Conservation (phyloP, 2,329 filamentous ascomycete species). For the Aurifilum marmelostoma region DNA sequence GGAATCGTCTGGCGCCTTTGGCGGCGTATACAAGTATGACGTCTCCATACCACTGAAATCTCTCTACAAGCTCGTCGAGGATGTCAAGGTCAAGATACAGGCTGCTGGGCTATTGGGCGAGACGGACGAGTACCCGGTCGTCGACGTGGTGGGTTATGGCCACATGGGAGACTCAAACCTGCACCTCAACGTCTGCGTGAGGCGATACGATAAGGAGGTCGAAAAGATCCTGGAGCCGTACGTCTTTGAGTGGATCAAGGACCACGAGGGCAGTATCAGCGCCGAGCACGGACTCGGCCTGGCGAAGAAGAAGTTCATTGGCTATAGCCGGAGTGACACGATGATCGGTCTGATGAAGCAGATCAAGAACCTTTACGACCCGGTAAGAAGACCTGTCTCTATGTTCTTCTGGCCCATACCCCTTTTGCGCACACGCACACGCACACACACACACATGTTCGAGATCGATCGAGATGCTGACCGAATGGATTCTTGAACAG, state of each 20-base stretch:
- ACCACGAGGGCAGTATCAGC: constrained; percentile 89
- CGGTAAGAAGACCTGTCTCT: constrained; percentile 61
- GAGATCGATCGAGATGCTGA: constrained; percentile 8
- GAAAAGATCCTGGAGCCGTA: constrained; percentile 90
- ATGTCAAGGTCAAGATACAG: constrained; percentile 73
- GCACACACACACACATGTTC: background rate
- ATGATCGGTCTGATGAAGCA: constrained; percentile 93
- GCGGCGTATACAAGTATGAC: constrained; percentile 98
- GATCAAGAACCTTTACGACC: constrained; percentile 92
- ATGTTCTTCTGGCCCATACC: constrained; percentile 19
- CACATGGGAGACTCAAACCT: constrained; percentile 98
- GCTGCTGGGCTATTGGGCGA: constrained; percentile 78
- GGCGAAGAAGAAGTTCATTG: constrained; percentile 94
- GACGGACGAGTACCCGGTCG: constrained; percentile 74
- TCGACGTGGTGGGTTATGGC: constrained; percentile 92
- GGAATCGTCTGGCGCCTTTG: constrained; percentile 85
- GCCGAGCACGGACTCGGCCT: constrained; percentile 94
- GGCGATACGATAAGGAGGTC: constrained; percentile 83
- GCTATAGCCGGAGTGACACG: constrained; percentile 86
- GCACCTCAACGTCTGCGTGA: constrained; percentile 85
- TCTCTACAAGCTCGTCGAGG: constrained; percentile 87
- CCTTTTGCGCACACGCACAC: too few species aligned
- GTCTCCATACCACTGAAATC: constrained; percentile 88
- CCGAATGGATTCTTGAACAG: constrained; percentile 48
- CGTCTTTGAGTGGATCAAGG: constrained; percentile 95